These are phyloP conservation scores for Haberlea rhodopensis DNA, from an alignment of 257 asterid species.

Conservation along the genomic window DNA sequence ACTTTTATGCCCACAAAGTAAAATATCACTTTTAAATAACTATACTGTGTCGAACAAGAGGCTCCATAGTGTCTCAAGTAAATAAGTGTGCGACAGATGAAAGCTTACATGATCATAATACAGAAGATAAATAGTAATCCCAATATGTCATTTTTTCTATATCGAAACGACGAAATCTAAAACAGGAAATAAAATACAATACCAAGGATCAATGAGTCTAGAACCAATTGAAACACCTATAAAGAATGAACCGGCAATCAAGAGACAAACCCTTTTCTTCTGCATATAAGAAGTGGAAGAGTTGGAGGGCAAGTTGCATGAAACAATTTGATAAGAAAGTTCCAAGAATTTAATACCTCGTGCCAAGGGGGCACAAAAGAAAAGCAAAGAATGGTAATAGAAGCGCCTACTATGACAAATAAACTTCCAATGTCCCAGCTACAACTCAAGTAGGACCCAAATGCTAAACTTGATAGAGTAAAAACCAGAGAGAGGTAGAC, in stretches of 20 bases:
- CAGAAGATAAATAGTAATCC: neutral
- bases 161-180: too few species aligned
- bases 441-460: conserved; percentile 1
- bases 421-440: too few species aligned
- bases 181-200: neutral
- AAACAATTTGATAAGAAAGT: neutral
- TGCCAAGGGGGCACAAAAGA: conserved; percentile 3
- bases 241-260: conserved; percentile 9
- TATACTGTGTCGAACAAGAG: too few species aligned
- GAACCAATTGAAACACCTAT: conserved; percentile 16
- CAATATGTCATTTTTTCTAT: neutral
- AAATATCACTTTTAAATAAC: too few species aligned
- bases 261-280: conserved; percentile 7
- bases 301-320: neutral
- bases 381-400: conserved; percentile 6
- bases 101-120: neutral
- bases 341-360: conserved; percentile 4
- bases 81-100: too few species aligned
- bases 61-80: too few species aligned
- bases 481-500: conserved; percentile 10
- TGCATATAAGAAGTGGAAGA: neutral
- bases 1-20: too few species aligned
- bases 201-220: conserved; percentile 12
- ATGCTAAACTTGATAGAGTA: conserved; percentile 1
- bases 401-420: neutral